These are phyloP conservation scores for Macrophomina tecta DNA, from an alignment of 2,329 filamentous ascomycete species.

Conservation along the genomic window DNA sequence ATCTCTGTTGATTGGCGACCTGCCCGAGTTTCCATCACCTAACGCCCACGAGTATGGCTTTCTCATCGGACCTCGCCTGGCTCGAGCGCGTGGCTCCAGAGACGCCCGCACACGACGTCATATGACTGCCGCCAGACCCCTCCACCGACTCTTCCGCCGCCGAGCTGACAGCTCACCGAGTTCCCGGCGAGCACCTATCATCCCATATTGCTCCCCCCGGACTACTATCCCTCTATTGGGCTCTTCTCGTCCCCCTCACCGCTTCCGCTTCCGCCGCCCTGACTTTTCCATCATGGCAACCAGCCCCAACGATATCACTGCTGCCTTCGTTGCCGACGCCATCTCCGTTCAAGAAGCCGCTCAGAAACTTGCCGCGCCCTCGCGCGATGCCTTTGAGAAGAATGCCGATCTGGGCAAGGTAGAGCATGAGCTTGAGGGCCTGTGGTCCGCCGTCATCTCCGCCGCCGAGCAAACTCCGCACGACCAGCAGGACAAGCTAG, in stretches of 20 bases:
- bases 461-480: constrained; percentile 25
- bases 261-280: neutral
- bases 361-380: constrained; percentile 17
- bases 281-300: constrained; percentile 2
- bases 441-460: constrained; percentile 11
- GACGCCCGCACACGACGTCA: constrained; percentile 14
- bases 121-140: constrained; percentile 8
- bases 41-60: constrained; percentile 5
- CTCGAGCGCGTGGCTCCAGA: constrained; percentile 3
- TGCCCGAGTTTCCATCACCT: constrained; percentile 14
- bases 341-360: constrained; percentile 25
- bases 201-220: neutral
- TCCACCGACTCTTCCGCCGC: constrained; percentile 12
- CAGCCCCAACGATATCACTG: constrained; percentile 10
- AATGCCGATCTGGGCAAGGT: constrained; percentile 19
- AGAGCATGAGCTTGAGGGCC: constrained; percentile 13
- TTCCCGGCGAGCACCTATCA: constrained; percentile 19
- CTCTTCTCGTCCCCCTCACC: neutral
- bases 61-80: constrained; percentile 21
- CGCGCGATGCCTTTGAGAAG: constrained; percentile 10
- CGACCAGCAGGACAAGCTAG: constrained; percentile 8
- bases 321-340: constrained; percentile 14
- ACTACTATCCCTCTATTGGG: neutral
- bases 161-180: neutral
- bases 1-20: constrained; percentile 18